These are phyloP conservation scores for Ustilago crameri DNA, from an alignment of 1,284 basidiomycete genomes.

Conservation along the genomic window DNA sequence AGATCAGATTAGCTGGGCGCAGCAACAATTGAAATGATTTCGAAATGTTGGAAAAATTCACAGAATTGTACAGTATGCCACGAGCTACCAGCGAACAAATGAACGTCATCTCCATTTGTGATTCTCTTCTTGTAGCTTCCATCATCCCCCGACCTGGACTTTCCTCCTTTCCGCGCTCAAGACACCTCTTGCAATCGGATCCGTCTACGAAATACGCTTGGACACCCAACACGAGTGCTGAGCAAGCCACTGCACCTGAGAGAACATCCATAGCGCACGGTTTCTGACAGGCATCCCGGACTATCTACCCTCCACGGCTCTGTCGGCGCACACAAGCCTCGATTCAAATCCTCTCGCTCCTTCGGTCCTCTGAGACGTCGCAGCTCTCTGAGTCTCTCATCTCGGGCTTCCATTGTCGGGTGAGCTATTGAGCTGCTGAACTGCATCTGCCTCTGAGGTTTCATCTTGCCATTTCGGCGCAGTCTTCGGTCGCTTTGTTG, in stretches of 20 bases:
- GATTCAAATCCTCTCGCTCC: not conserved
- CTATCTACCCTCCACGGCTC: not conserved
- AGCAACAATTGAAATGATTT: too few species aligned
- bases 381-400: conserved; percentile 14
- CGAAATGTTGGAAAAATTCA: too few species aligned
- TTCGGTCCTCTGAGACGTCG: conserved; percentile 17
- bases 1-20: too few species aligned
- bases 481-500: conserved; percentile 3
- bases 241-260: conserved; percentile 26
- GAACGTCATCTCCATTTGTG: not conserved
- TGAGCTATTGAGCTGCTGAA: conserved; percentile 40
- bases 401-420: conserved; percentile 13
- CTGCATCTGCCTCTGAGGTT: conserved; percentile 29
- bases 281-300: conserved; percentile 13
- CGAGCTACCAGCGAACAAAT: not conserved
- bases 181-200: conserved; percentile 10
- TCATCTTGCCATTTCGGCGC: not conserved
- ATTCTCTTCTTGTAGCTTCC: not conserved
- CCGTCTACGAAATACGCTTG: not conserved
- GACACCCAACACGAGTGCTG: conserved; percentile 8
- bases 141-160: conserved; percentile 1
- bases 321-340: conserved; percentile 1
- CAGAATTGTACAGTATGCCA: too few species aligned
- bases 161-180: not conserved
- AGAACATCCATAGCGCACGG: conserved; percentile 6